Conservation (phyloP, 495 filamentous ascomycete genomes). For the Podospora appendiculata region DNA sequence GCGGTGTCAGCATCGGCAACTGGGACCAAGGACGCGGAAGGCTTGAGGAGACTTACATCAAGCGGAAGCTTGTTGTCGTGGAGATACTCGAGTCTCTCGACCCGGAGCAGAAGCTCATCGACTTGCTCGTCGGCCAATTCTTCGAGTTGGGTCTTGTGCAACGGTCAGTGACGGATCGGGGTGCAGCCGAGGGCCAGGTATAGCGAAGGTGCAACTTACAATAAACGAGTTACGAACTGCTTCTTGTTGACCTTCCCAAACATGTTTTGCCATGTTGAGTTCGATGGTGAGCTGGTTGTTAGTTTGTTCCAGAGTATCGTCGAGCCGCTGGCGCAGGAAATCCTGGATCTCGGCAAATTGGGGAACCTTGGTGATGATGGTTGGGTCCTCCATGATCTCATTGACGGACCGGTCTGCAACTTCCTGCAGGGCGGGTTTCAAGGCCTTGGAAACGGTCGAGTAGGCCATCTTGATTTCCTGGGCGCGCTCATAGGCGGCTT, state of each 20-base stretch:
- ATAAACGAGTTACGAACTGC: constrained; percentile 4
- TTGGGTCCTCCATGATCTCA: constrained; percentile 22
- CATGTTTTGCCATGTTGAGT: constrained; percentile 6
- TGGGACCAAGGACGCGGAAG: neutral
- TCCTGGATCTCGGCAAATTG: constrained; percentile 19
- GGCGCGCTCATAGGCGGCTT: constrained; percentile 40
- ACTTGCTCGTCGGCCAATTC: constrained; percentile 28
- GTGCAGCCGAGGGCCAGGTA: too few relatives aligned
- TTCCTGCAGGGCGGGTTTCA: constrained; percentile 36
- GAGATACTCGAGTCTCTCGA: constrained; percentile 27
- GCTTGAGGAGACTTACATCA: constrained; percentile 27
- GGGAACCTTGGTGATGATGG: constrained; percentile 22
- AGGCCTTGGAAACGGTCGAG: constrained; percentile 22
- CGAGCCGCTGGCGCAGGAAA: constrained; percentile 24
- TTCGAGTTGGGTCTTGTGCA: constrained; percentile 7
- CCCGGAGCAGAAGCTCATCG: constrained; percentile 23
- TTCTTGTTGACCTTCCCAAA: constrained; percentile 9
- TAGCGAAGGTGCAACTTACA: constrained; percentile 9
- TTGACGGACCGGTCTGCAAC: constrained; percentile 33
- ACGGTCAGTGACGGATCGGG: neutral
- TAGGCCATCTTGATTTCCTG: constrained; percentile 33
- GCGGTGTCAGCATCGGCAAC: constrained; percentile 1
- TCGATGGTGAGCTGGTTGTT: constrained; percentile 11
- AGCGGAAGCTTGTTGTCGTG: constrained; percentile 25
- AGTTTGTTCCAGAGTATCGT: constrained; percentile 13